A percentile compares a stretch with the other conserved stretches of the same genome.
phyloP scores from a whole-genome alignment of 805 yeast genomes.

The Blastobotrys americana region DNA sequence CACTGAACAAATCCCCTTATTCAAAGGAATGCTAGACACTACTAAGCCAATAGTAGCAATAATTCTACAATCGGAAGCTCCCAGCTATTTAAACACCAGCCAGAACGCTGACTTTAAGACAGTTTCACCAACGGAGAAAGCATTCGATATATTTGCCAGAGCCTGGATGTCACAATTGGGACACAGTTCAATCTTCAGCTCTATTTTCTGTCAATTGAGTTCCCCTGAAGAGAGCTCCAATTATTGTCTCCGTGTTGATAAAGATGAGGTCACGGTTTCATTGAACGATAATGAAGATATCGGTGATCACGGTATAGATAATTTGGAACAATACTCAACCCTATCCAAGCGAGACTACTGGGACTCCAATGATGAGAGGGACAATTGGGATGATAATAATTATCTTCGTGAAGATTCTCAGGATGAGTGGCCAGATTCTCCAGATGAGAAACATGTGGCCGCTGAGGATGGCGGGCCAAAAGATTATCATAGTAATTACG shows the following conservation, averaged over 20 bases:
- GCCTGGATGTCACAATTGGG: constrained; percentile 18
- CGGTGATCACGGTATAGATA: neutral
- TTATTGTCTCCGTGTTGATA: constrained; percentile 14
- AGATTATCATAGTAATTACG: no score
- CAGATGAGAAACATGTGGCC: neutral
- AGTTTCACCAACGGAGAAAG: constrained; percentile 12
- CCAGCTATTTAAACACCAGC: neutral
- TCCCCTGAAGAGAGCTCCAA: constrained; percentile 12
- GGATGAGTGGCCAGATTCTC: neutral
- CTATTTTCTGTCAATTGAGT: constrained; percentile 19
- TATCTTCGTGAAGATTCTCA: neutral
- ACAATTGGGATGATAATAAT: constrained; percentile 7
- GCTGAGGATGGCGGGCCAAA: no score
- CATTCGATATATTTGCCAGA: constrained; percentile 19
- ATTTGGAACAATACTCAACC: neutral
- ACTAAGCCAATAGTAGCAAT: constrained; percentile 12
- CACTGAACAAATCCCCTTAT: constrained; percentile 8
- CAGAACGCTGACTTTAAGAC: neutral
- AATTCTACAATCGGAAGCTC: constrained; percentile 10
- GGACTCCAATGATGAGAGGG: constrained; percentile 5
- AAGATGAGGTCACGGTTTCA: constrained; percentile 9
- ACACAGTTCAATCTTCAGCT: constrained; percentile 11
- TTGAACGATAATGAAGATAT: constrained; percentile 2
- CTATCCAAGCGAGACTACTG: neutral
- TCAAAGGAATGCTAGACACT: constrained; percentile 4